phyloP scores from a whole-genome alignment of 495 filamentous ascomycete species.

The Penicillium chermesinum region DNA sequence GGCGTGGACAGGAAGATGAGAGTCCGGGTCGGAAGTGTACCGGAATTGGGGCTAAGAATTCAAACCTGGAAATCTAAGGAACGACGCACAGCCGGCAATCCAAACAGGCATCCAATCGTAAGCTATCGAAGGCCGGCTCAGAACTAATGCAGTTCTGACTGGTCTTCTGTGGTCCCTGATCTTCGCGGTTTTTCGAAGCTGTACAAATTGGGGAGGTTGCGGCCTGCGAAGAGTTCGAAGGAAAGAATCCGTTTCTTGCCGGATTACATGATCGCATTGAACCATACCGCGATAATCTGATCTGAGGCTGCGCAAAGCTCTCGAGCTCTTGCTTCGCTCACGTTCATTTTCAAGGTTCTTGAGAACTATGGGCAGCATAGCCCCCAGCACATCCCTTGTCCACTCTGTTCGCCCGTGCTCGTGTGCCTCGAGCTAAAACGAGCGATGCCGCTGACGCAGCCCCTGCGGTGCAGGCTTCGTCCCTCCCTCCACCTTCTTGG shows the following conservation, averaged over 20 bases:
- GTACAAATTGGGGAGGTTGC: constrained; percentile 1
- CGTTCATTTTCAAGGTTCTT: background rate
- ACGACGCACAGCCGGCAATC: background rate
- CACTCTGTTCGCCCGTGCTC: constrained; percentile 15
- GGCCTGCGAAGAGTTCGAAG: background rate
- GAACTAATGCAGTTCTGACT: too few species aligned
- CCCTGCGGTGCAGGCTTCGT: constrained; percentile 44
- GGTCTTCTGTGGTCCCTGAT: background rate
- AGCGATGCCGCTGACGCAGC: constrained; percentile 44
- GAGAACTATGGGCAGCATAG: constrained; percentile 4
- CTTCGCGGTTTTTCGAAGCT: background rate
- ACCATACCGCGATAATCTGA: background rate
- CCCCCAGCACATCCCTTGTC: constrained; percentile 20
- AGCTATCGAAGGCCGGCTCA: too few species aligned
- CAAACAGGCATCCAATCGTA: background rate
- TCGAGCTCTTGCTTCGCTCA: background rate
- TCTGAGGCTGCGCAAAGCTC: background rate
- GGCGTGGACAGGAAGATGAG: background rate
- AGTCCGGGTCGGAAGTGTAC: background rate
- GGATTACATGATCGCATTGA: constrained; percentile 24
- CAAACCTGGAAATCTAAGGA: too few species aligned
- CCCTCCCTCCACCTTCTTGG: constrained; percentile 26
- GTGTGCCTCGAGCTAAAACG: constrained; percentile 21
- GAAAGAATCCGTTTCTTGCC: constrained; percentile 14
- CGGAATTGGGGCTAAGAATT: background rate